Evolutionary conservation across 176 grass and related monocot genomes (phyloP), one percentile per base, ranked within the genome.

Genomic region (Musa troglodytarum): DNA sequence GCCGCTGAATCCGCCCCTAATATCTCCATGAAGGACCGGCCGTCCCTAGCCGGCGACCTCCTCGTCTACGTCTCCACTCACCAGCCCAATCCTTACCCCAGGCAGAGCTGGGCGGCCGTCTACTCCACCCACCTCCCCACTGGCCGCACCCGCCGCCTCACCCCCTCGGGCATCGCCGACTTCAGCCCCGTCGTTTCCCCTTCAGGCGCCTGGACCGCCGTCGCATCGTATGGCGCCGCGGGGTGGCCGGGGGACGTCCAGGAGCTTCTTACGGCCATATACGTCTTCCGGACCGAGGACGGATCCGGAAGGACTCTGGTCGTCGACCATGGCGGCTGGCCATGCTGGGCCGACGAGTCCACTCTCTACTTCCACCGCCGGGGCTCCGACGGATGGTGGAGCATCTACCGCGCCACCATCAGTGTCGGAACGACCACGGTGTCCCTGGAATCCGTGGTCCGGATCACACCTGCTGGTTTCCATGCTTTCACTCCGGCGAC

Each of bases 321-420:
- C 11, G 20, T 88, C 57, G 71, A 54, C 3, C 82, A 89, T 62
- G 90, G 68, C 53, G 89, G 94, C 0, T 97, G 94, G 94, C 94
- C 94, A 7, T 80, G 77, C 70, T 93, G 90, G 94, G 88, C 87
- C 67, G 93, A 92, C 21, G 88, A 90, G 0, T n/a, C 56, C 68
- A 93, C 90, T 52, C 8, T 97, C 67, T 97, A 83, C 82, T 97
- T 97, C 94, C 94, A 93, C 74, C 90, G 88, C 72, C 82, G 87
- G 2, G 87, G 83, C 61, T 70, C 68, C 76, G 80, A 92, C 13
- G 94, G 88, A 13, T 93, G 94, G 90, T 93, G 85, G 86, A 69
- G 90, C 24, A 84, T 93, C 25, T 91, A 90, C 84, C 82, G 86
- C 51, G 94, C 90, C 75, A 65, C 4, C 53, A 12, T 97, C 29